Base-by-base conservation (phyloP, 495 filamentous ascomycete species). In the Aspergillus indologenus region DNA sequence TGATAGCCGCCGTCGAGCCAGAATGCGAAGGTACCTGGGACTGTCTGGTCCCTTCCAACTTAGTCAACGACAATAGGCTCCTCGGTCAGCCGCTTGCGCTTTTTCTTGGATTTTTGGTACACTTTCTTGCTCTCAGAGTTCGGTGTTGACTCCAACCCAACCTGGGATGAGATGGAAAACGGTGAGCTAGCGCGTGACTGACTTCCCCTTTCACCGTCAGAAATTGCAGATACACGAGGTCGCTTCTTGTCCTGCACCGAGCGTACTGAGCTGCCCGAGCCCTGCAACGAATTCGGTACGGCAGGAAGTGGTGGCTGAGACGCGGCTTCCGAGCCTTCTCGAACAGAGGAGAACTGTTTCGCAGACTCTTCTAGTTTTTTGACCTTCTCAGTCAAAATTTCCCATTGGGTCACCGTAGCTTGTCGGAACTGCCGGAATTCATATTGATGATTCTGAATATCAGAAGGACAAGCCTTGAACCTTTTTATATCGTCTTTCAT, bases 141-240 rank as follows among this genome's bases (percentile, higher is more conserved):
- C 6, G 44, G 24, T 8, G 46, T 54, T 44, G 20, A 20, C 56
- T 44, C 52, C 3, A 8, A 1, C 6, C 18, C 52, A 21, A 43
- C 48, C 7, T 18, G 20, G 1, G 57, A 57, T 9, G 50, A 50
- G n/a, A 26, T 17, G 2, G 60, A 45, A 7, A 0, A 19, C 6
- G 58, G 40, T 5, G 59, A 65, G 46, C 50, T 45, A 1, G 48
- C 23, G 19, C 46, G 40, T 4, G 53, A 40, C 15, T 14, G 18
- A 18, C 23, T 29, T 5, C 48, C 49, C n/a, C 31, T 49, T 20
- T 67, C 65, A 23, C 62, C 53, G 23, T 67, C 61, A 17, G 61
- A 61, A 11, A 42, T 3, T 45, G 21, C 29, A 15, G 57, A 56
- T 15, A 48, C 42, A 1, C 51, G 44, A 23, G 54, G 50, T 20